A percentile compares a stretch with the other conserved stretches of the same genome.
phyloP scores from a whole-genome alignment of 257 asterid genomes.

The Linderniella brevidens region DNA sequence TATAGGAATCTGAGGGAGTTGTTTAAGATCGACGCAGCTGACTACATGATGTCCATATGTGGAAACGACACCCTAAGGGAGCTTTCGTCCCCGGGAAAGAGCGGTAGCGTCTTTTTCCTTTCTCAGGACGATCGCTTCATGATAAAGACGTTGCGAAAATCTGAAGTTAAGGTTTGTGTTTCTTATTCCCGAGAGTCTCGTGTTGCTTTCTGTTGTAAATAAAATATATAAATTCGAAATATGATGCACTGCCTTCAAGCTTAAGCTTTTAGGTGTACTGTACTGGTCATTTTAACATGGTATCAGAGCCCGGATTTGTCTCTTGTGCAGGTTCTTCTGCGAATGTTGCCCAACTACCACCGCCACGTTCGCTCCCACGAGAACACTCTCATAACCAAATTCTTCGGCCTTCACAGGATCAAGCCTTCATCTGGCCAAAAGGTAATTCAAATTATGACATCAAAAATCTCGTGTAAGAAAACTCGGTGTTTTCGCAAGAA shows the following conservation, averaged over 20 bases:
- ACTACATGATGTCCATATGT: constrained; percentile 96
- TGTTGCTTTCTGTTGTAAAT: not conserved
- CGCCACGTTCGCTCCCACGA: constrained; percentile 59
- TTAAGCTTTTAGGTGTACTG: too few species aligned
- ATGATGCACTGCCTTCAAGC: too few species aligned
- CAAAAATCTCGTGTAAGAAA: too few species aligned
- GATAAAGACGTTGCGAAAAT: constrained; percentile 88
- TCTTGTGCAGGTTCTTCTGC: constrained; percentile 59
- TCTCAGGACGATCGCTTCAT: constrained; percentile 95
- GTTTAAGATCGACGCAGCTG: constrained; percentile 95
- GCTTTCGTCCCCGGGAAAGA: constrained; percentile 98
- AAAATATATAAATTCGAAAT: too few species aligned
- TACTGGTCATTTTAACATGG: too few species aligned
- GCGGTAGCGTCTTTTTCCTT: constrained; percentile 91
- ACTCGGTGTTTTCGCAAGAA: too few species aligned
- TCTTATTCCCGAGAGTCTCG: constrained; percentile 8
- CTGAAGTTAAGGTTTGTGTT: constrained; percentile 79
- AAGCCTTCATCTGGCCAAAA: constrained; percentile 89
- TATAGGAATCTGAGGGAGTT: constrained; percentile 79
- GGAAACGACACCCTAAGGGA: constrained; percentile 94
- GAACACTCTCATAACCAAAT: constrained; percentile 84
- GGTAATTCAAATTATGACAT: constrained; percentile 36
- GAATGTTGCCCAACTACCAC: constrained; percentile 91
- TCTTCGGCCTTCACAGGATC: constrained; percentile 98
- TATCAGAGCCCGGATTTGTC: too few species aligned